Base-by-base conservation (phyloP, 83 land plant genomes). In the Diphasiastrum complanatum region DNA sequence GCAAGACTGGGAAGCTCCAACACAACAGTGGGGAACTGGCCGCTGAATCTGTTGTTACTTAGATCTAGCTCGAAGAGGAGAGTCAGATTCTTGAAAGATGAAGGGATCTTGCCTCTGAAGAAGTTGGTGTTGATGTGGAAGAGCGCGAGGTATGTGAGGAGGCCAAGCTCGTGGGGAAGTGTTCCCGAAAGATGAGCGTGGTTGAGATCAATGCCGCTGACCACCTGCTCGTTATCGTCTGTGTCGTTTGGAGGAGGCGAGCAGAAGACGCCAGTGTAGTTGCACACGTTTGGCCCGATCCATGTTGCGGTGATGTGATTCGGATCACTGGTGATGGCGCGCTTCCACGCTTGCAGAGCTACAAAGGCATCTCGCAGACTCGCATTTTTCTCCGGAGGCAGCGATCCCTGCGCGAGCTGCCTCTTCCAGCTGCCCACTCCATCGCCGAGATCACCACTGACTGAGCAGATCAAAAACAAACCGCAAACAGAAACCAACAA, bases 261-360 rank as follows among this genome's bases (percentile, higher is more conserved):
- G 43, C 89, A 85, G 69, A 67, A 81, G 5, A 85, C 83, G 5
- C 83, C 85, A 1, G 35, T 61, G 76, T 85, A 85, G 65, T 48
- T 56, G 49, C 89, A 85, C 27, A 85, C 85, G 30, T 65, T 51
- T 32, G 76, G 56, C 23, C 89, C 89, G 25, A 79, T 74, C 89
- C 89, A 85, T 27, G 72, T 74, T 3, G 4, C 60, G 25, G 89
- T 85, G 23, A 73, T 18, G 24, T 75, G 74, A 2, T 14, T n/a
- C 1, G 89, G 89, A 37, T 85, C 96, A 14, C 71, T 79, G 20
- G 67, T 68, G 34, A 86, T 83, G 66, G 72, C 72, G 41, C 67
- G 46, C 67, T 86, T 86, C 91, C 91, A 86, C 1, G 83, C 82
- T 33, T 86, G 91, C 30, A 86, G 72, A 3, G 85, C 91, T 4